phyloP scores from a whole-genome alignment of 192 early-diverging fungal species.

The Entrophospora sp. region DNA sequence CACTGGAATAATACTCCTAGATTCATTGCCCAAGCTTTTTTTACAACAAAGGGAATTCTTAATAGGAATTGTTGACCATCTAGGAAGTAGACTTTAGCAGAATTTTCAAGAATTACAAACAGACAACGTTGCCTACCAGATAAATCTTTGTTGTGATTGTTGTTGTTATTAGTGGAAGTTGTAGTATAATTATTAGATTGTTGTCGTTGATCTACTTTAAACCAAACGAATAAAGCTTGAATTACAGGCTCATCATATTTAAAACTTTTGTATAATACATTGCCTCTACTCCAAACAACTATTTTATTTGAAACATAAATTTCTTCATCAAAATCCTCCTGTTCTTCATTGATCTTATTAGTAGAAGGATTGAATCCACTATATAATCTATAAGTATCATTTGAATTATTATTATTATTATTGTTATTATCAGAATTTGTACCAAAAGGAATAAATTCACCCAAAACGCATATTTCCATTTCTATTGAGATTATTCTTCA shows the following conservation, averaged over 20 bases:
- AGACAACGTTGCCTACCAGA: conserved; percentile 23
- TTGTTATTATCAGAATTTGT: not conserved
- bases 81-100: conserved; percentile 27
- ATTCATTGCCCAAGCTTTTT: conserved; percentile 38
- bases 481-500: too few relatives aligned
- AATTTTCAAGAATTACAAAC: conserved; percentile 26
- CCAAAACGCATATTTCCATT: conserved; percentile 6
- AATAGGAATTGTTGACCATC: conserved; percentile 28
- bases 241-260: conserved; percentile 25
- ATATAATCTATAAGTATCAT: conserved; percentile 1
- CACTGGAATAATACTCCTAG: conserved; percentile 37
- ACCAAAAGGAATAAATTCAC: conserved; percentile 2
- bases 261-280: conserved; percentile 27
- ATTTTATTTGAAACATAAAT: conserved; percentile 21
- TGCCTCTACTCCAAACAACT: conserved; percentile 32
- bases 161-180: too few relatives aligned
- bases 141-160: not conserved
- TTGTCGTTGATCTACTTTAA: conserved; percentile 21
- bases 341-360: not conserved
- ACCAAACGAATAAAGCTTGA: conserved; percentile 36
- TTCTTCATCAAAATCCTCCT: conserved; percentile 29
- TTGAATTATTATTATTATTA: not conserved
- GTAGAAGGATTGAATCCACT: not conserved
- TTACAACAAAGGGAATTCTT: conserved; percentile 30
- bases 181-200: conserved; percentile 1